phyloP scores from a whole-genome alignment of 768 basidiomycete genomes.

The Suillus subalutaceus region DNA sequence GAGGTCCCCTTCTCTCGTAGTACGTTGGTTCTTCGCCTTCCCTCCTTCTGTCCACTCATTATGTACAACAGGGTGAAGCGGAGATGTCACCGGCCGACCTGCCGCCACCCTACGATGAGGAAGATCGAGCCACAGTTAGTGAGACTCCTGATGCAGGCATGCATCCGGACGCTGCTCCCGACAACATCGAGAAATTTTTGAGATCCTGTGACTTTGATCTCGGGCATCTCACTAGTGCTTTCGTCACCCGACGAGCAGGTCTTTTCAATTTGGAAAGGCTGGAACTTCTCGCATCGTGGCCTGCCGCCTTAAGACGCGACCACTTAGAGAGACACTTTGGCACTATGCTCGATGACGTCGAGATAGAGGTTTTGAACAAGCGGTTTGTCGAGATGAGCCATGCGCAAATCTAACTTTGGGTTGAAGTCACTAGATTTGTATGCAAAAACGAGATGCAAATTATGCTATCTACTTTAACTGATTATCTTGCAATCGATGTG shows the following conservation, averaged over 20 bases:
- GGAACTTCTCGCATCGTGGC: background rate
- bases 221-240: conserved; percentile 1
- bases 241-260: conserved; percentile 1
- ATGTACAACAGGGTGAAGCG: background rate
- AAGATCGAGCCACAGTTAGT: background rate
- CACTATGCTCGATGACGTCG: background rate
- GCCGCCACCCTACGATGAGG: background rate
- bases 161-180: conserved; percentile 4
- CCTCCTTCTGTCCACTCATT: background rate
- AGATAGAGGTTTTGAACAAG: conserved; percentile 6
- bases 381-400: background rate
- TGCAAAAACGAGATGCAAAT: background rate
- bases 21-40: background rate
- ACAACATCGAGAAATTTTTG: background rate
- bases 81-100: background rate
- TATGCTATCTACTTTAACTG: background rate
- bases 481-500: background rate
- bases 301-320: conserved; percentile 2
- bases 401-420: background rate
- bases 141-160: background rate
- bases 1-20: background rate
- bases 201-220: conserved; percentile 5
- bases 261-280: conserved; percentile 4
- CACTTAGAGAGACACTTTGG: conserved; percentile 5
- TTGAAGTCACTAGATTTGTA: background rate